Percentiles rank a stretch among this genome's conserved stretches.
phyloP scores from a whole-genome alignment of 2,329 filamentous ascomycete species.

The Exophiala alcalophila region DNA sequence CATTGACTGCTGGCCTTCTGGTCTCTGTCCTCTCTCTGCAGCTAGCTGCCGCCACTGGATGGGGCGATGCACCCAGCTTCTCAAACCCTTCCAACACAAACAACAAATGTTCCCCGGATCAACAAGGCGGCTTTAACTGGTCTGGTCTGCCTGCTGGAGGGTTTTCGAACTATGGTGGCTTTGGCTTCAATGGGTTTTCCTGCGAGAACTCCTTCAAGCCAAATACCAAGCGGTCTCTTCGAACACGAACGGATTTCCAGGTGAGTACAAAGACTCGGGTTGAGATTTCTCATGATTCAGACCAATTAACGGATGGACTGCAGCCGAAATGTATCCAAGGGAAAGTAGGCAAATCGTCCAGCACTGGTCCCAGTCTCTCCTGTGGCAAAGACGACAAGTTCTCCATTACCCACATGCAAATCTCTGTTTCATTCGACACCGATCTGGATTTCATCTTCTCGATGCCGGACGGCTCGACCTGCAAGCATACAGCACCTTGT shows the following conservation, averaged over 20 bases:
- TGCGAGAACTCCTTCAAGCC: slow-evolving; percentile 59
- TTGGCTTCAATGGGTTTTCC: slow-evolving; percentile 69
- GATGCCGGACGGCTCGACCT: slow-evolving; percentile 77
- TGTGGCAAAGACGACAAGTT: slow-evolving; percentile 58
- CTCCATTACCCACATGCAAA: slow-evolving; percentile 71
- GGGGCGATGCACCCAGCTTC: slow-evolving; percentile 56
- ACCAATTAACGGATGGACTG: slow-evolving; percentile 47
- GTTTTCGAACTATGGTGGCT: slow-evolving; percentile 67
- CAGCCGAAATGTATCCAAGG: slow-evolving; percentile 61
- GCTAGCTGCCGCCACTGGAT: slow-evolving; percentile 47
- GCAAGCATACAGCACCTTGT: slow-evolving; percentile 74
- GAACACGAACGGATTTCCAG: slow-evolving; percentile 40
- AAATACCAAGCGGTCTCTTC: slow-evolving; percentile 53
- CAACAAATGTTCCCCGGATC: slow-evolving; percentile 72
- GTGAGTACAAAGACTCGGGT: slow-evolving; percentile 1
- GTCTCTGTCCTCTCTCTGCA: slow-evolving; percentile 47
- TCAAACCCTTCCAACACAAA: slow-evolving; percentile 67
- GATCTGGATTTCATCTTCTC: slow-evolving; percentile 81
- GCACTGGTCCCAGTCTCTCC: slow-evolving; percentile 57
- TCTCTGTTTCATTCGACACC: slow-evolving; percentile 71
- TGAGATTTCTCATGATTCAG: not conserved
- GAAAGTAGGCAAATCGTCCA: slow-evolving; percentile 41
- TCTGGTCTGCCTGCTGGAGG: slow-evolving; percentile 57
- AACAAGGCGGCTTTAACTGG: slow-evolving; percentile 72
- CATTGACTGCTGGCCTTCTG: slow-evolving; percentile 37